Conservation (phyloP, 2,329 filamentous ascomycete species). For the Zarea fungicola region DNA sequence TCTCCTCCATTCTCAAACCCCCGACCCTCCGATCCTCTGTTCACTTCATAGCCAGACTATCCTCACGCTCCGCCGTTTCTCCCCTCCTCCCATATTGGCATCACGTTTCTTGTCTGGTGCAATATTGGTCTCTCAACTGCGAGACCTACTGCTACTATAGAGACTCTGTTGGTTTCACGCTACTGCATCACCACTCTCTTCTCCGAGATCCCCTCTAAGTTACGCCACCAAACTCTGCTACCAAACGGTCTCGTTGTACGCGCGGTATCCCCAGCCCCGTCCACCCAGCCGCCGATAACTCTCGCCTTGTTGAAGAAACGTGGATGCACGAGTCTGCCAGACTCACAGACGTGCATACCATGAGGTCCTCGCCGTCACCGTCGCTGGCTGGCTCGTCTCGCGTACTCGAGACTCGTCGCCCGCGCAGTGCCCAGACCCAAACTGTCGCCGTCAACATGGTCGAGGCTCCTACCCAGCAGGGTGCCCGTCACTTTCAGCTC, state of each 20-base stretch:
- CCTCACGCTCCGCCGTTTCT: background rate
- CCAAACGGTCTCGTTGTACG: background rate
- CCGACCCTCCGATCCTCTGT: conserved; percentile 6
- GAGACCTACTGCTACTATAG: background rate
- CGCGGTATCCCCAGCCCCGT: background rate
- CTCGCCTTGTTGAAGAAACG: background rate
- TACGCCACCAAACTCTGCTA: background rate
- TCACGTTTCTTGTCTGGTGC: background rate
- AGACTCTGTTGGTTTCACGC: background rate
- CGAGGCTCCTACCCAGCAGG: conserved; percentile 32
- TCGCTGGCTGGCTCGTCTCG: conserved; percentile 24
- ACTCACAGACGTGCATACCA: conserved; percentile 22
- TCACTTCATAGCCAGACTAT: background rate
- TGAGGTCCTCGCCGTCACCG: conserved; percentile 33
- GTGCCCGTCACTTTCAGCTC: conserved; percentile 43
- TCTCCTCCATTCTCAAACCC: conserved; percentile 10
- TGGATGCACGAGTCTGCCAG: background rate
- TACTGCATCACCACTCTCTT: background rate
- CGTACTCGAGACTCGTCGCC: conserved; percentile 32
- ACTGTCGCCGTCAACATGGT: conserved; percentile 45
- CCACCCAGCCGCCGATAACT: background rate
- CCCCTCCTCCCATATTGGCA: background rate
- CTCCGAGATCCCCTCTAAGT: background rate
- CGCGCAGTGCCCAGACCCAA: conserved; percentile 31
- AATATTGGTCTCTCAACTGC: background rate